Evolutionary conservation across 768 basidiomycete genomes (phyloP).

Genomic region (Tephrocybe sp.): DNA sequence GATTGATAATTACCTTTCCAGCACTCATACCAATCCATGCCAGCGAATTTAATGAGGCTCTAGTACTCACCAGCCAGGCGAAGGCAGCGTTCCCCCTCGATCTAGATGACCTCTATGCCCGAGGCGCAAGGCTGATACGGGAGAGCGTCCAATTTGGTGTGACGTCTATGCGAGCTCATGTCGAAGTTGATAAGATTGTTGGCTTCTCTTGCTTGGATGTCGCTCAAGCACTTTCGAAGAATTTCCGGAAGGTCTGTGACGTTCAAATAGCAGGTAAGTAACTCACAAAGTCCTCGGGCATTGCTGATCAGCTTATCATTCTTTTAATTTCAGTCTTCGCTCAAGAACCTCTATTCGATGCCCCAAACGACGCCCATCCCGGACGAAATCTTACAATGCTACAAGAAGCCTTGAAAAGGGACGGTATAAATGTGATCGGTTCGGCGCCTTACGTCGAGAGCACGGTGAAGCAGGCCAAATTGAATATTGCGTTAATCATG

Average conservation of each 20-base stretch:
- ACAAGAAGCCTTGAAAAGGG: constrained; percentile 33
- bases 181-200: constrained; percentile 60
- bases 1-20: not conserved
- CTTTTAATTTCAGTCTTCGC: constrained; percentile 46
- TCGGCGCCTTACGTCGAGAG: constrained; percentile 68
- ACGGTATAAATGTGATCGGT: constrained; percentile 50
- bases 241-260: constrained; percentile 46
- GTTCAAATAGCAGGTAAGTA: constrained; percentile 55
- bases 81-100: constrained; percentile 48
- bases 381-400: constrained; percentile 48
- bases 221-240: constrained; percentile 44
- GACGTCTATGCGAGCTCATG: constrained; percentile 65
- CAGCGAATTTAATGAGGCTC: constrained; percentile 56
- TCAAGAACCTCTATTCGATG: constrained; percentile 54
- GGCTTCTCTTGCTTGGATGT: constrained; percentile 51
- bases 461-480: constrained; percentile 41
- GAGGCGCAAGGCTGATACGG: constrained; percentile 52
- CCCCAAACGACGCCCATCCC: constrained; percentile 28
- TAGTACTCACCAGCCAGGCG: constrained; percentile 47
- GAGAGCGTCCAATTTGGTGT: constrained; percentile 62
- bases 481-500: constrained; percentile 53
- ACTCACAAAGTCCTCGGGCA: constrained; percentile 8
- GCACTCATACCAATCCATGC: constrained; percentile 9
- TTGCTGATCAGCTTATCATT: constrained; percentile 11
- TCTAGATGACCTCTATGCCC: constrained; percentile 43